Evolutionary conservation across 805 yeast genomes (phyloP).

Genomic region (Isabelozyma pseudorhagii): DNA sequence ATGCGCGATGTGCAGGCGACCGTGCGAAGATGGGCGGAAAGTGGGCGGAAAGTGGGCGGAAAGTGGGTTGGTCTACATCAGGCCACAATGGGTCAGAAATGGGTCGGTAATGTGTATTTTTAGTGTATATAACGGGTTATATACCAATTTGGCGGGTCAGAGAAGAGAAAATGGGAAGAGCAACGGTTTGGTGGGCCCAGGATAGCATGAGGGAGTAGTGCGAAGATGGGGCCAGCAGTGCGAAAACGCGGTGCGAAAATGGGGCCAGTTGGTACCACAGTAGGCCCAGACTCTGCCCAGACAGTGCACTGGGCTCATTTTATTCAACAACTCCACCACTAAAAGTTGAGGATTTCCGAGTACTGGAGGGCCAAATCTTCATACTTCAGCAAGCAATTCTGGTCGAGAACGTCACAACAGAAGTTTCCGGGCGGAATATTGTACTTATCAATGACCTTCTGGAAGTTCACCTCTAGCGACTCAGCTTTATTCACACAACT

Average conservation of each 20-base stretch:
- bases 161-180: no score
- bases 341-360: constrained; percentile 38
- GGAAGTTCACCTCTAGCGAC: constrained; percentile 6
- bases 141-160: no score
- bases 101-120: background rate
- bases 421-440: constrained; percentile 39
- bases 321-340: background rate
- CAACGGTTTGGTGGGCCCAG: no score
- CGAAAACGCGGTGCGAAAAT: background rate
- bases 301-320: no score
- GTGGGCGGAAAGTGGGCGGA: no score
- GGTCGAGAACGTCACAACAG: constrained; percentile 28
- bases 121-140: no score
- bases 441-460: constrained; percentile 24
- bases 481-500: constrained; percentile 5
- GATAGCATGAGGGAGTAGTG: no score
- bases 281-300: no score
- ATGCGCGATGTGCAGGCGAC: background rate
- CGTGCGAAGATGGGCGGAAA: background rate
- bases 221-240: background rate
- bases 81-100: no score
- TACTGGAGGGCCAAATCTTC: constrained; percentile 43
- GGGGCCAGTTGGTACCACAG: background rate
- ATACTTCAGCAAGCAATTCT: constrained; percentile 20
- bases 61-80: no score